These are phyloP conservation scores for Candida sanyaensis DNA, from an alignment of 1,139 yeast genomes.

Conservation along the genomic window DNA sequence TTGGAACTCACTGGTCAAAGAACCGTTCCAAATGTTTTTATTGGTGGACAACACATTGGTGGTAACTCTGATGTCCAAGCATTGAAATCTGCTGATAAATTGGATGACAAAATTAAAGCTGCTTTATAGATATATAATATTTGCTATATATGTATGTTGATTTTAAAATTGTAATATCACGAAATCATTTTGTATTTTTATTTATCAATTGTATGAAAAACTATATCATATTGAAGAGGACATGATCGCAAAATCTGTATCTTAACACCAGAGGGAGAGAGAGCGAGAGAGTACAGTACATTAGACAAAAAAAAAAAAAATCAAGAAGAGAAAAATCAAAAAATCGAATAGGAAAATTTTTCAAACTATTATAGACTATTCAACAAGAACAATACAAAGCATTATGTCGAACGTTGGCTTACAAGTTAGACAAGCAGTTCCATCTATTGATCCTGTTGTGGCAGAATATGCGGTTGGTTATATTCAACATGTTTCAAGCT, in stretches of 20 bases:
- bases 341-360: not conserved
- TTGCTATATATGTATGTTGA: not conserved
- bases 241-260: not conserved
- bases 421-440: constrained; percentile 87
- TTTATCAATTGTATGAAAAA: not conserved
- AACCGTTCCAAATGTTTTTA: constrained; percentile 92
- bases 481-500: constrained; percentile 69
- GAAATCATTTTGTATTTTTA: not conserved
- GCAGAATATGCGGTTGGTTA: constrained; percentile 92
- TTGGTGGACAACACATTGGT: constrained; percentile 89
- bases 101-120: constrained; percentile 40
- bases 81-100: constrained; percentile 41
- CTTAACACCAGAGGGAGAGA: not conserved
- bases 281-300: too few species aligned
- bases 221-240: too few species aligned
- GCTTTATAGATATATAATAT: constrained; percentile 25
- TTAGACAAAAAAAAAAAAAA: not conserved
- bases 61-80: constrained; percentile 88
- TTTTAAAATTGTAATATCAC: not conserved
- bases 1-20: constrained; percentile 79
- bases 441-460: constrained; percentile 85
- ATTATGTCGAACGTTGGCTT: constrained; percentile 55
- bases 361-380: not conserved
- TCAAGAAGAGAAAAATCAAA: not conserved
- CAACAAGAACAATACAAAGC: not conserved